Conservation (phyloP, 345 rosid genomes). For the Clausena lansium region DNA sequence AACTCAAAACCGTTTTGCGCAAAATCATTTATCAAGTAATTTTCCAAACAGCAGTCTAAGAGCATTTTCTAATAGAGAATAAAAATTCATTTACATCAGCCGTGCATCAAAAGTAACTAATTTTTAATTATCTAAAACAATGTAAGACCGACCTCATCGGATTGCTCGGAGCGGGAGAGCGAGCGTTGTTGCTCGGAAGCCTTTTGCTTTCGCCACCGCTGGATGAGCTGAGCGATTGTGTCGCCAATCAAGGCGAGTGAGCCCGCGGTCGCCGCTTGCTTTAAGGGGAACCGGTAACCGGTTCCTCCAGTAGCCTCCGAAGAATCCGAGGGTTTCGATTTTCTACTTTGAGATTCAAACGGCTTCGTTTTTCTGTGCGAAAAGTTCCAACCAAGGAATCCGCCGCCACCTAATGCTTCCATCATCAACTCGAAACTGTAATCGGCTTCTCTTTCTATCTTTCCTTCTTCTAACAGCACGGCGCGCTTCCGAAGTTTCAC, state of each 20-base stretch:
- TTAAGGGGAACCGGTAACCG: constrained; percentile 66
- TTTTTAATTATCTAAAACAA: too few relatives aligned
- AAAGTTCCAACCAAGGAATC: constrained; percentile 59
- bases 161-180: constrained; percentile 21
- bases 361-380: constrained; percentile 28
- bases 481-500: background rate
- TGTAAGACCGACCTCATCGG: constrained; percentile 27
- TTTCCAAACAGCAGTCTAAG: too few relatives aligned
- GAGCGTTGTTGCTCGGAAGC: constrained; percentile 18
- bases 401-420: constrained; percentile 62
- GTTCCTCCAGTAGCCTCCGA: constrained; percentile 31
- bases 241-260: constrained; percentile 81
- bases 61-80: too few relatives aligned
- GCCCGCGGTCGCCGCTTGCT: constrained; percentile 81
- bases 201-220: constrained; percentile 41
- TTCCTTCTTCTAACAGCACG: background rate
- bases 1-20: too few relatives aligned
- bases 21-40: too few relatives aligned
- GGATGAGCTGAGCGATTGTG: constrained; percentile 65
- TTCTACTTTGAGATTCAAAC: constrained; percentile 26
- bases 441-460: background rate
- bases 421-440: constrained; percentile 14
- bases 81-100: too few relatives aligned
- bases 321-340: constrained; percentile 52
- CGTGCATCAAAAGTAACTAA: too few relatives aligned